A percentile compares a stretch with the other conserved stretches of the same genome.
These are phyloP conservation scores for Pleurotus djamor DNA, from an alignment of 768 basidiomycete genomes.

Conservation along the genomic window DNA sequence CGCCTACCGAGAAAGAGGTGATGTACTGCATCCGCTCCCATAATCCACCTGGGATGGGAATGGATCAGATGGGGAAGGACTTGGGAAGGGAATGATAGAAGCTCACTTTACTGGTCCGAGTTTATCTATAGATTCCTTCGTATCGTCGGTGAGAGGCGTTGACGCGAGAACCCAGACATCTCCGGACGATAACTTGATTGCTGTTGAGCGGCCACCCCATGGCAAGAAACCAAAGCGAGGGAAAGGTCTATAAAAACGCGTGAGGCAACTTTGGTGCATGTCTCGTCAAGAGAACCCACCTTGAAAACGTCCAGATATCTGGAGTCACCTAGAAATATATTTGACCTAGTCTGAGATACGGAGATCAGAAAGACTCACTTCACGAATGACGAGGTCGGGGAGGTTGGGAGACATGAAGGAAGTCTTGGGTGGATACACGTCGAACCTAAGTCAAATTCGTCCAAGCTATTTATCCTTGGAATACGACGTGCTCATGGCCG, in stretches of 20 bases:
- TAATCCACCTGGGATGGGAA: slow-evolving; percentile 44
- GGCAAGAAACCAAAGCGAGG: slow-evolving; percentile 65
- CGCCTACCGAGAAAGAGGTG: slow-evolving; percentile 53
- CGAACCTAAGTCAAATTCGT: background rate
- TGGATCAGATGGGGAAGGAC: background rate
- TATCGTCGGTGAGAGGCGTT: slow-evolving; percentile 64
- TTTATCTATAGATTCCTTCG: slow-evolving; percentile 56
- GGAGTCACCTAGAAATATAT: slow-evolving; percentile 36
- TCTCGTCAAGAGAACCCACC: slow-evolving; percentile 29
- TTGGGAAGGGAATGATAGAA: background rate
- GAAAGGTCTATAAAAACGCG: slow-evolving; percentile 50
- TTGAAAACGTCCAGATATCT: slow-evolving; percentile 65
- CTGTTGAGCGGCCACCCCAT: slow-evolving; percentile 82
- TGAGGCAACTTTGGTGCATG: background rate
- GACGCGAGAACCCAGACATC: slow-evolving; percentile 86
- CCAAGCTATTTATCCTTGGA: background rate
- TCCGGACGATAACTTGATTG: slow-evolving; percentile 65
- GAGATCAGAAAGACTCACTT: slow-evolving; percentile 24
- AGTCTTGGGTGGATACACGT: background rate
- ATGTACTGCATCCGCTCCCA: slow-evolving; percentile 58
- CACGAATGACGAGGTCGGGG: slow-evolving; percentile 37
- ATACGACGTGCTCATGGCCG: background rate
- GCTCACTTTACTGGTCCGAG: slow-evolving; percentile 70
- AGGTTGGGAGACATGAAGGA: slow-evolving; percentile 1
- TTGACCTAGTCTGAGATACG: background rate